These are phyloP conservation scores for Penicillium sp. DNA, from an alignment of 2,329 filamentous ascomycete species.

Conservation along the genomic window DNA sequence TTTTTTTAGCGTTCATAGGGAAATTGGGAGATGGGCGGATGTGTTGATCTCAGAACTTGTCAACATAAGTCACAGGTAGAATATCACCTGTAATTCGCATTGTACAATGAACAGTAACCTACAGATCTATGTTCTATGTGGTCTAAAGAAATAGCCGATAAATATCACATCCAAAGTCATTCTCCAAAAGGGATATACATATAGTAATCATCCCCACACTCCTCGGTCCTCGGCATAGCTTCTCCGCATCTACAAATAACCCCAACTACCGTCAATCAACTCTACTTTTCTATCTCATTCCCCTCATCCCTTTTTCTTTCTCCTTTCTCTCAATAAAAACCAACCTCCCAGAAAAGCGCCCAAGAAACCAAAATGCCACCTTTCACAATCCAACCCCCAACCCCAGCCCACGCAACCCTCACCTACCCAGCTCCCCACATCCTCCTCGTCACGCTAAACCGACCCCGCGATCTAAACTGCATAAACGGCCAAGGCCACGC, in stretches of 20 bases:
- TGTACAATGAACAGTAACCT: neutral
- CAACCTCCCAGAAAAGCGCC: neutral
- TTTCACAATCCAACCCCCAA: constrained; percentile 34
- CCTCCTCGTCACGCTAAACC: constrained; percentile 50
- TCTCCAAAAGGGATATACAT: neutral
- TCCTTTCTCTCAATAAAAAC: neutral
- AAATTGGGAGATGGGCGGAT: constrained; percentile 5
- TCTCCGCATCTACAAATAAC: constrained; percentile 19
- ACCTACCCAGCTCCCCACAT: constrained; percentile 47
- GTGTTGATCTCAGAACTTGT: constrained; percentile 14
- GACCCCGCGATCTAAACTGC: constrained; percentile 46
- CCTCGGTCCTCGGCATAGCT: constrained; percentile 26
- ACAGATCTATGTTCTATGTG: neutral
- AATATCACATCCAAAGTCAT: neutral
- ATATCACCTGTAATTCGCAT: constrained; percentile 1
- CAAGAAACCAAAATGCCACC: constrained; percentile 20
- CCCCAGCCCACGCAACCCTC: constrained; percentile 34
- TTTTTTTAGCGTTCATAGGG: constrained; percentile 18
- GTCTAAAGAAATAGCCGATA: neutral
- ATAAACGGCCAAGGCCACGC: constrained; percentile 45
- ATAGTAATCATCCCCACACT: constrained; percentile 9
- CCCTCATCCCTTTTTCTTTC: neutral
- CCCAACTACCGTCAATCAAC: neutral
- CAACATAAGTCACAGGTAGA: neutral
- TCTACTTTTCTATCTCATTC: neutral